Base-by-base conservation (phyloP, 176 grass and related monocot genomes). In the Triticum dicoccoides region DNA sequence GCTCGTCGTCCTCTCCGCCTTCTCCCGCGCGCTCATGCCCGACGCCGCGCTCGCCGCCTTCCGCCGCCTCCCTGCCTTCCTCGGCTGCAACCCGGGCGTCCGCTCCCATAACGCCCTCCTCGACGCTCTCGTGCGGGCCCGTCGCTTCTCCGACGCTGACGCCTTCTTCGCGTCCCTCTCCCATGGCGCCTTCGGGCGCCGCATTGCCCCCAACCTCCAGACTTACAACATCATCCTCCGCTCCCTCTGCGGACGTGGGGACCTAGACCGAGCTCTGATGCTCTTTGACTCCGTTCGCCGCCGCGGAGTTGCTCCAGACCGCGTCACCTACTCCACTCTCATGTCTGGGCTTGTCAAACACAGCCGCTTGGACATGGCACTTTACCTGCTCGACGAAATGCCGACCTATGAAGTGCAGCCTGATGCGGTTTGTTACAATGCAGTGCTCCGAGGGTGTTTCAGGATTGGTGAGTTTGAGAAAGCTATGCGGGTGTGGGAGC, bases 331-430 rank as follows among this genome's bases (percentile, higher is more conserved):
- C 52, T 88, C 88, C 62, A 99, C 97, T 13, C 25, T 99, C n/a
- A 93, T 99, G 63, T 69, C 33, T 1, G 94, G 90, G 5, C 77
- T 90, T 2, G 62, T 68, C 9, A 99, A 99, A 82, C 80, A 89
- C 58, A 68, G 47, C 27, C 72, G 80, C 29, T 61, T 91, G 63
- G 44, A 71, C 52, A 66, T 5, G 5, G 97, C 94, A 6, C 81
- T 94, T 20, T 32, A 93, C 71, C 34, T 99, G 81, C 93, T 99
- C 75, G 97, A 96, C 72, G 94, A 99, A 99, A 96, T 96, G 97
- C 80, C 84, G 10, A 78, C 25, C 17, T 83, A 76, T 34, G 79
- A 77, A n/a, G 79, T 99, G 2, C 79, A 91, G 41, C 87, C 87
- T 41, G 97, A 99, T 65, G 62, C 87, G 0, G 90, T 96, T 13